Percentiles rank a stretch among this genome's conserved stretches.
These are phyloP conservation scores for Colletotrichum karsti DNA, from an alignment of 2,329 filamentous ascomycete species.

Conservation along the genomic window DNA sequence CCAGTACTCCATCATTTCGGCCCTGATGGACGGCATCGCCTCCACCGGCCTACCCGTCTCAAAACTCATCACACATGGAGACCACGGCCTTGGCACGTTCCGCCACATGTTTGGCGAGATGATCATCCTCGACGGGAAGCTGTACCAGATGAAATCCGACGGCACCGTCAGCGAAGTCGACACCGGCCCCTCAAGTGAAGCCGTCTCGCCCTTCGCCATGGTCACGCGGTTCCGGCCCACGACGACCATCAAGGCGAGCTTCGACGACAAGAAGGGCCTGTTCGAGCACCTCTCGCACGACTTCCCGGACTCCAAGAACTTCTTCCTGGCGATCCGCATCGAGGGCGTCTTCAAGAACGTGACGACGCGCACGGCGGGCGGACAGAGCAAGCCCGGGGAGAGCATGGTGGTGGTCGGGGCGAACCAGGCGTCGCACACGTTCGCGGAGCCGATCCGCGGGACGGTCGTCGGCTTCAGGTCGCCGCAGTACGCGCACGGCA, in stretches of 20 bases:
- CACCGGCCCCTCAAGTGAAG: slow-evolving; percentile 26
- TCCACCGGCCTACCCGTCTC: slow-evolving; percentile 39
- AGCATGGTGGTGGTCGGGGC: slow-evolving; percentile 37
- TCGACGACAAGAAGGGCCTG: slow-evolving; percentile 39
- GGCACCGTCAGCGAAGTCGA: slow-evolving; percentile 36
- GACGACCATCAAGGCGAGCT: slow-evolving; percentile 17
- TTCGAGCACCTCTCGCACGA: slow-evolving; percentile 29
- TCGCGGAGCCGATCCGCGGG: slow-evolving; percentile 34
- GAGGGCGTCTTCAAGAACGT: slow-evolving; percentile 38
- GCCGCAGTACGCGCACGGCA: slow-evolving; percentile 40
- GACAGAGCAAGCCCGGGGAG: slow-evolving; percentile 38
- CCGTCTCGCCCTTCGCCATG: slow-evolving; percentile 43
- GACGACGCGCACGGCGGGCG: slow-evolving; percentile 40
- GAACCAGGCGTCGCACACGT: slow-evolving; percentile 38
- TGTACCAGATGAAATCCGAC: slow-evolving; percentile 46
- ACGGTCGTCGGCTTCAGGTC: slow-evolving; percentile 42
- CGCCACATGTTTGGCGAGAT: slow-evolving; percentile 44
- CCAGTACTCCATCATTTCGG: slow-evolving; percentile 44
- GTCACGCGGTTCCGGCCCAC: slow-evolving; percentile 41
- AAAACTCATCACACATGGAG: slow-evolving; percentile 38
- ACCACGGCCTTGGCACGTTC: slow-evolving; percentile 46
- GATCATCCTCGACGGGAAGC: slow-evolving; percentile 41
- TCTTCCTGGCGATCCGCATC: slow-evolving; percentile 40
- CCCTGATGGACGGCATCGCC: slow-evolving; percentile 45
- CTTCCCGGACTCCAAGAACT: slow-evolving; percentile 37